A percentile compares a stretch with the other conserved stretches of the same genome.
phyloP scores from a whole-genome alignment of 2,329 filamentous ascomycete genomes.

The Pseudogymnoascus sp. region DNA sequence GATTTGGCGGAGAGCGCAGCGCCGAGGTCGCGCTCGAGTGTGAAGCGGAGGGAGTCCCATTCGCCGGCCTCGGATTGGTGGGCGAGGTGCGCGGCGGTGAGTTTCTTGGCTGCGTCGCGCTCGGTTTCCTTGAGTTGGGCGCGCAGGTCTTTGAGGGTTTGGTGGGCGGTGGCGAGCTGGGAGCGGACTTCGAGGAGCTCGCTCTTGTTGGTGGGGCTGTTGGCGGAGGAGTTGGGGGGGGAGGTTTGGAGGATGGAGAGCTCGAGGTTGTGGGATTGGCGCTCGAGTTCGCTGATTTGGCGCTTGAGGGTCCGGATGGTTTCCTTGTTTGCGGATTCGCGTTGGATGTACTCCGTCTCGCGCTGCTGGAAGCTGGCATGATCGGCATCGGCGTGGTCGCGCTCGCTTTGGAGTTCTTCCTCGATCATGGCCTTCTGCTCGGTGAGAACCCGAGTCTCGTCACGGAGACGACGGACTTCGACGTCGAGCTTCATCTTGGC shows the following conservation, averaged over 20 bases:
- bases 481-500: slow-evolving; percentile 60
- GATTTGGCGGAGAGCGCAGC: slow-evolving; percentile 40
- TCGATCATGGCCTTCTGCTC: slow-evolving; percentile 54
- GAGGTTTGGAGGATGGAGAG: slow-evolving; percentile 41
- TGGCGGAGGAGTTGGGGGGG: slow-evolving; percentile 37
- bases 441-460: slow-evolving; percentile 51
- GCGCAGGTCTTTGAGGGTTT: slow-evolving; percentile 48
- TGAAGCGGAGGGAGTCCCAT: slow-evolving; percentile 27
- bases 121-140: slow-evolving; percentile 41
- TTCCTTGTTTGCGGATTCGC: slow-evolving; percentile 57
- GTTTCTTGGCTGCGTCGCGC: slow-evolving; percentile 29
- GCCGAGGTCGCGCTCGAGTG: slow-evolving; percentile 34
- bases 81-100: slow-evolving; percentile 42
- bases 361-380: slow-evolving; percentile 35
- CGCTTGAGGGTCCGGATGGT: slow-evolving; percentile 54
- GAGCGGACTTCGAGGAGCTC: slow-evolving; percentile 52
- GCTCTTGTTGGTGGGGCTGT: slow-evolving; percentile 44
- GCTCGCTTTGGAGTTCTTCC: slow-evolving; percentile 55
- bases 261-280: slow-evolving; percentile 56
- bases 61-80: slow-evolving; percentile 38
- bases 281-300: slow-evolving; percentile 58
- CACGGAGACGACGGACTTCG: slow-evolving; percentile 56
- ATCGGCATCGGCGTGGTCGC: slow-evolving; percentile 52
- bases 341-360: slow-evolving; percentile 56
- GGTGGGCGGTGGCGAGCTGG: slow-evolving; percentile 53